Evolutionary conservation across 1,284 basidiomycete species (phyloP).

Genomic region (Tremellales sp.): DNA sequence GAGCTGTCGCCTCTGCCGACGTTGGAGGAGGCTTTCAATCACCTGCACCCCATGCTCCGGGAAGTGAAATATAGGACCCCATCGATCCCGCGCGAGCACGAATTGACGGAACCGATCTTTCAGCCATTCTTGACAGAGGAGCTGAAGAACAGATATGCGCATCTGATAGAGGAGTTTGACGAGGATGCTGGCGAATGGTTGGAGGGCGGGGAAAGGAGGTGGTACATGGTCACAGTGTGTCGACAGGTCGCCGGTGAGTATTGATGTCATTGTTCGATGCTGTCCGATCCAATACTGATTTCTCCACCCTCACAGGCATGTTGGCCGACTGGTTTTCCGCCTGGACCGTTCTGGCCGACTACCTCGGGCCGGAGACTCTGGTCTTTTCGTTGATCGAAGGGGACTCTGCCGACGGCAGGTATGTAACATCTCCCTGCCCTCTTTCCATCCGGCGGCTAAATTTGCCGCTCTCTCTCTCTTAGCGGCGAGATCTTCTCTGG

Average conservation of each 20-base stretch:
- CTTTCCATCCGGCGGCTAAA: not conserved
- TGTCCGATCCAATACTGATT: not conserved
- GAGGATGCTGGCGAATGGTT: constrained; percentile 25
- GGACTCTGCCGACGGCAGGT: constrained; percentile 39
- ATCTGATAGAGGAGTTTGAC: constrained; percentile 33
- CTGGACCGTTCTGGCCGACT: constrained; percentile 45
- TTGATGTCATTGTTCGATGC: not conserved
- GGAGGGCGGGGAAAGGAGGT: constrained; percentile 28
- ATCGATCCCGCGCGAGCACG: constrained; percentile 36
- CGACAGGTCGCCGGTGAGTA: constrained; percentile 41
- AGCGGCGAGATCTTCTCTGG: constrained; percentile 36
- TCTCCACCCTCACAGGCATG: constrained; percentile 25
- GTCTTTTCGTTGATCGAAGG: constrained; percentile 42
- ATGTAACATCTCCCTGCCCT: not conserved
- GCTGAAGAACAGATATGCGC: constrained; percentile 33
- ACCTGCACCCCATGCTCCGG: constrained; percentile 30
- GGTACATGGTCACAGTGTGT: constrained; percentile 37
- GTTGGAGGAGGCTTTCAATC: constrained; percentile 34
- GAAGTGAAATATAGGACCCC: constrained; percentile 29
- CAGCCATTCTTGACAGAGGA: constrained; percentile 34
- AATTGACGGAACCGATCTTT: constrained; percentile 35
- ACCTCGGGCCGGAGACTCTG: constrained; percentile 40
- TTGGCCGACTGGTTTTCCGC: constrained; percentile 43
- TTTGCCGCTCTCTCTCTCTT: not conserved
- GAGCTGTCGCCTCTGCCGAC: constrained; percentile 24